Percentiles rank a stretch among this genome's conserved stretches.
phyloP scores from a whole-genome alignment of 352 stramenopile genomes.

The Phytophthora pisi region DNA sequence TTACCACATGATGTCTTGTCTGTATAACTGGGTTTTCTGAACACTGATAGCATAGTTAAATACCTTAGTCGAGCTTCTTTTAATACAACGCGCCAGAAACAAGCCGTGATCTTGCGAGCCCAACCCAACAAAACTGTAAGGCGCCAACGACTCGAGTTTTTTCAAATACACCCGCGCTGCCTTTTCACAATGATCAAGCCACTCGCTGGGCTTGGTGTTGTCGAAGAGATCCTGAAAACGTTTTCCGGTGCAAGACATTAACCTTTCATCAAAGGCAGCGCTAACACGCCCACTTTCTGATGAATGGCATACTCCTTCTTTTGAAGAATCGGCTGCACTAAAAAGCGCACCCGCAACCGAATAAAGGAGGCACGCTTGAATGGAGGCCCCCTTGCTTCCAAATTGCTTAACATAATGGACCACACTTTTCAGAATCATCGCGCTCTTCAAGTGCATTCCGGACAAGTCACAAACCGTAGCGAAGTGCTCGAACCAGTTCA shows the following conservation, averaged over 20 bases:
- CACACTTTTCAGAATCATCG: slow-evolving; percentile 46
- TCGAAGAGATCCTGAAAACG: slow-evolving; percentile 34
- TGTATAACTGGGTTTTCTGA: slow-evolving; percentile 30
- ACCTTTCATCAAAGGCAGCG: slow-evolving; percentile 18
- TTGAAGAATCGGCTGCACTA: slow-evolving; percentile 19
- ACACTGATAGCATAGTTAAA: slow-evolving; percentile 47
- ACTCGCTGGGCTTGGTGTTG: slow-evolving; percentile 10
- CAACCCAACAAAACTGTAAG: slow-evolving; percentile 22
- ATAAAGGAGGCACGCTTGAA: slow-evolving; percentile 33
- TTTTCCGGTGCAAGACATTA: slow-evolving; percentile 20
- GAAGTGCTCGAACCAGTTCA: slow-evolving; percentile 72
- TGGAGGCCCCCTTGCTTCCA: slow-evolving; percentile 8
- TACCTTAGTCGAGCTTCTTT: slow-evolving; percentile 46
- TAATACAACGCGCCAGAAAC: slow-evolving; percentile 49
- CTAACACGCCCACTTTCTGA: background rate
- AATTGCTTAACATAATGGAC: slow-evolving; percentile 39
- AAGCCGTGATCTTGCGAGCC: slow-evolving; percentile 16
- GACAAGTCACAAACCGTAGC: slow-evolving; percentile 48
- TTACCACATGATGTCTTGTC: slow-evolving; percentile 52
- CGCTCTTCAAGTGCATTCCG: slow-evolving; percentile 34
- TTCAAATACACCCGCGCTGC: slow-evolving; percentile 42
- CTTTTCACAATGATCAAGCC: slow-evolving; percentile 38
- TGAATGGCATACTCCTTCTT: background rate
- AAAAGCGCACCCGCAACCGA: slow-evolving; percentile 35
- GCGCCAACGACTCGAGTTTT: slow-evolving; percentile 33